A percentile compares a stretch with the other conserved stretches of the same genome.
Conservation (phyloP, 1,139 yeast genomes). For the Taiozyma onychis region DNA sequence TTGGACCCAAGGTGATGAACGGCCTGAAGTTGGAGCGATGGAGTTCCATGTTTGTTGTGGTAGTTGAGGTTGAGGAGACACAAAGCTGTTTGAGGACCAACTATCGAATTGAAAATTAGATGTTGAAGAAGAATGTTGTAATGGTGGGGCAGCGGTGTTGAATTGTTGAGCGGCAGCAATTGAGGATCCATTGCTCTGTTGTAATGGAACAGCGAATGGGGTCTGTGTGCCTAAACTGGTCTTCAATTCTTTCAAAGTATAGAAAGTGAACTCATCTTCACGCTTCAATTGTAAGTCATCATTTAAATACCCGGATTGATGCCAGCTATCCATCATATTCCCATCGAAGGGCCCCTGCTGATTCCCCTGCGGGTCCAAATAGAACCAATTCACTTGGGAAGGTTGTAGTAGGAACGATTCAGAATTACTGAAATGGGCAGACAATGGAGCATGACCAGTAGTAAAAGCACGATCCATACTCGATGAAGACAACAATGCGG, state of each 20-base stretch:
- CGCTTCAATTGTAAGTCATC: conserved; percentile 54
- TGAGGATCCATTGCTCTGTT: conserved; percentile 19
- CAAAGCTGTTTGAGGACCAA: background rate
- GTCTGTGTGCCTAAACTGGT: conserved; percentile 25
- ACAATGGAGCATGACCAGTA: conserved; percentile 9
- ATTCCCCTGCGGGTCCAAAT: conserved; percentile 62
- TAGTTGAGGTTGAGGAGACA: conserved; percentile 13
- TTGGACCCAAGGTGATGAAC: conserved; percentile 21
- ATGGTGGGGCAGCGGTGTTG: conserved; percentile 1
- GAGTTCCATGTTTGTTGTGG: conserved; percentile 12
- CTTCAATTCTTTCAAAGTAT: conserved; percentile 42
- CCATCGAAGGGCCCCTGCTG: conserved; percentile 84
- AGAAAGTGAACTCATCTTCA: conserved; percentile 37
- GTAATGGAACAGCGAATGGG: conserved; percentile 60
- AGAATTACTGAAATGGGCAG: conserved; percentile 4
- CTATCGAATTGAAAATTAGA: conserved; percentile 1
- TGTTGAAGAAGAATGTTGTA: background rate
- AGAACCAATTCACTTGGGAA: conserved; percentile 57
- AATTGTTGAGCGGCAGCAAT: background rate
- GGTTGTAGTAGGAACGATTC: conserved; percentile 24
- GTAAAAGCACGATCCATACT: background rate
- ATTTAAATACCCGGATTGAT: conserved; percentile 52
- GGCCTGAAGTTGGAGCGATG: conserved; percentile 9
- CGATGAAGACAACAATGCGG: background rate
- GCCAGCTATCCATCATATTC: conserved; percentile 75